A percentile compares a stretch with the other conserved stretches of the same genome.
phyloP scores from a whole-genome alignment of 129 eudicot genomes.

The Calendula officinalis region DNA sequence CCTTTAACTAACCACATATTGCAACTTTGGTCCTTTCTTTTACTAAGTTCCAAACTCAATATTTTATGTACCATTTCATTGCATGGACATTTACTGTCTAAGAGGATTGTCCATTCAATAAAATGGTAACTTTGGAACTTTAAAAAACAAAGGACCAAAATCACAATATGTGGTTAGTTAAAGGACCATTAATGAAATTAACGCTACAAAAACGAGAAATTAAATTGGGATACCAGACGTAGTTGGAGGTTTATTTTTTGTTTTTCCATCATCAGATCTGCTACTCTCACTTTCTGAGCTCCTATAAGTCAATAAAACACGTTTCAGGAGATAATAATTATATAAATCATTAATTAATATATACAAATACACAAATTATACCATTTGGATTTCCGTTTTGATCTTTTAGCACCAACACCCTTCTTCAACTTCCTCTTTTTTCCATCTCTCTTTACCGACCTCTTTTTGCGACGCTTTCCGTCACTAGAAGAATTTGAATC shows the following conservation, averaged over 20 bases:
- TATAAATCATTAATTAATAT: background rate
- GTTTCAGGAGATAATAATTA: background rate
- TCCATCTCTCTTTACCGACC: conserved; percentile 49
- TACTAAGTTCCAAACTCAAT: too few relatives aligned
- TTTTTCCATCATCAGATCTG: conserved; percentile 66
- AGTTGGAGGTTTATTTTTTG: conserved; percentile 31
- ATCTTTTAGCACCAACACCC: conserved; percentile 32
- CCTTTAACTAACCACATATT: too few relatives aligned
- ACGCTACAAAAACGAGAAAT: background rate
- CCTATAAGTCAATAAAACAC: conserved; percentile 7
- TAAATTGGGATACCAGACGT: conserved; percentile 32
- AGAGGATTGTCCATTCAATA: too few relatives aligned
- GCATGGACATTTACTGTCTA: too few relatives aligned
- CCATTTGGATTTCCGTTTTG: conserved; percentile 55
- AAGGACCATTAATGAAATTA: background rate
- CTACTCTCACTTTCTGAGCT: conserved; percentile 57
- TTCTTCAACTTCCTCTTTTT: conserved; percentile 31
- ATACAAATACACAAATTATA: conserved; percentile 6
- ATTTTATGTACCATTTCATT: too few relatives aligned
- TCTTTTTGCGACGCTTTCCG: conserved; percentile 62
- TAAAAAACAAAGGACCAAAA: too few relatives aligned
- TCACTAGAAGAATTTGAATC: conserved; percentile 81
- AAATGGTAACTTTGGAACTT: too few relatives aligned
- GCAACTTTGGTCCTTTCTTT: too few relatives aligned
- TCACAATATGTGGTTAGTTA: background rate